phyloP scores from a whole-genome alignment of 495 filamentous ascomycete species.

The Gamarada debralockiae region DNA sequence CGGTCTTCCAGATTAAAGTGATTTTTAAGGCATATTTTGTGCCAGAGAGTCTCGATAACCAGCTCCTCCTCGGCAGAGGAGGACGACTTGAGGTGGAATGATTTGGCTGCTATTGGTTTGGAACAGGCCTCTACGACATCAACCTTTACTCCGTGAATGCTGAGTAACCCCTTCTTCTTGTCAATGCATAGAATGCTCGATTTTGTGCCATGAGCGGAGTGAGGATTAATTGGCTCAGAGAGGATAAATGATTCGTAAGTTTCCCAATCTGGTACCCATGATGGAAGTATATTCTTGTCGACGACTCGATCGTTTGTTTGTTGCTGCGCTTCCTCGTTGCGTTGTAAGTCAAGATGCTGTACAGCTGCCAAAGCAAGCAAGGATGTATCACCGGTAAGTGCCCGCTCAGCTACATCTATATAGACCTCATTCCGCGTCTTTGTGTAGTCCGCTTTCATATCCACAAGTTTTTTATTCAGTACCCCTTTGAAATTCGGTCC shows the following conservation, averaged over 20 bases:
- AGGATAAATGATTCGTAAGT: constrained; percentile 8
- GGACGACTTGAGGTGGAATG: constrained; percentile 4
- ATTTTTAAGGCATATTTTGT: constrained; percentile 1
- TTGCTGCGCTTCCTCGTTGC: constrained; percentile 3
- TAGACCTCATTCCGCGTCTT: constrained; percentile 15
- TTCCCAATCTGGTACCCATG: background rate
- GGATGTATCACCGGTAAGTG: constrained; percentile 11
- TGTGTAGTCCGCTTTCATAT: constrained; percentile 15
- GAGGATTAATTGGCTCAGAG: constrained; percentile 9
- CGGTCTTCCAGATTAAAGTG: constrained; percentile 1
- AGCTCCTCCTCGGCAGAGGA: background rate
- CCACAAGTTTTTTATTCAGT: constrained; percentile 10
- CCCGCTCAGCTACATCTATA: constrained; percentile 8
- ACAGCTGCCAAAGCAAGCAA: constrained; percentile 18
- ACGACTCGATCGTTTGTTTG: background rate
- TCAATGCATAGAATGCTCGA: background rate
- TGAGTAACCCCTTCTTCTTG: background rate
- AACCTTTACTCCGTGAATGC: constrained; percentile 6
- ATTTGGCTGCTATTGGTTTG: background rate
- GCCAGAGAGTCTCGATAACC: constrained; percentile 7
- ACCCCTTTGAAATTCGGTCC: background rate
- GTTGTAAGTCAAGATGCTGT: constrained; percentile 9
- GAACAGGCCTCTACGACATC: constrained; percentile 8
- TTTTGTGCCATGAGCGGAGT: constrained; percentile 4
- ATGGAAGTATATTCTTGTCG: background rate